Evolutionary conservation across 2,329 filamentous ascomycete genomes (phyloP), one percentile per base, ranked within the genome.

Genomic region (Endothia cerciana): DNA sequence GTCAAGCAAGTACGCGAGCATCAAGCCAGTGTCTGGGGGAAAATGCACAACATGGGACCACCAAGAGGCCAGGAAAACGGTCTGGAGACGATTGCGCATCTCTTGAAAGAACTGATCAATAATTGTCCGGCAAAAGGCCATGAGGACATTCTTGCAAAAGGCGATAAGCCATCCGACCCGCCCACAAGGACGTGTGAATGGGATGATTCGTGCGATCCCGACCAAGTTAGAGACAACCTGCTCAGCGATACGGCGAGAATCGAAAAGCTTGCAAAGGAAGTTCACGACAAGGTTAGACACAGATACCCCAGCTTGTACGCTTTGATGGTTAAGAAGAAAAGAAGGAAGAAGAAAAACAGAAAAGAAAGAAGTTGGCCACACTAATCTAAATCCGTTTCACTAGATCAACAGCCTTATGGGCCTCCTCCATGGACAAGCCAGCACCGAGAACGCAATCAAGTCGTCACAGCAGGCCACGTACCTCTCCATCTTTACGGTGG

Each of bases 341-440:
- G n/a, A n/a, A n/a, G 22, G 43, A 45, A 22, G 10, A 45, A 45
- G 43, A n/a, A n/a, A 45, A 45, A n/a, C 2, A 7, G 7, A 5
- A 22, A 7, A 2, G 15, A 45, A 45, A 1, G 7, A 2, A 11
- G 45, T 49, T 10, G 33, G 4, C 2, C n/a, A 25, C 13, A 25
- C 7, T 25, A 8, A 25, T 49, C 45, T 49, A 25, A 49, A 25
- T 13, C 2, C 22, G 22, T 11, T 13, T 13, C n/a, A 8, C 45
- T 11, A 49, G 45, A 49, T 11, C 8, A 25, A 49, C 11, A 11
- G 4, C 6, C 19, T 49, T 7, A 13, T 49, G 45, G n/a, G 25
- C 8, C n/a, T 62, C 28, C 47, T 62, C 17, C n/a, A 55, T 40
- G 60, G 47, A 62, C 60, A 62, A 40, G 60, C 47, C 36, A 33